Evolutionary conservation across 2,329 filamentous ascomycete genomes (phyloP).

Genomic region (Apiospora hydei): DNA sequence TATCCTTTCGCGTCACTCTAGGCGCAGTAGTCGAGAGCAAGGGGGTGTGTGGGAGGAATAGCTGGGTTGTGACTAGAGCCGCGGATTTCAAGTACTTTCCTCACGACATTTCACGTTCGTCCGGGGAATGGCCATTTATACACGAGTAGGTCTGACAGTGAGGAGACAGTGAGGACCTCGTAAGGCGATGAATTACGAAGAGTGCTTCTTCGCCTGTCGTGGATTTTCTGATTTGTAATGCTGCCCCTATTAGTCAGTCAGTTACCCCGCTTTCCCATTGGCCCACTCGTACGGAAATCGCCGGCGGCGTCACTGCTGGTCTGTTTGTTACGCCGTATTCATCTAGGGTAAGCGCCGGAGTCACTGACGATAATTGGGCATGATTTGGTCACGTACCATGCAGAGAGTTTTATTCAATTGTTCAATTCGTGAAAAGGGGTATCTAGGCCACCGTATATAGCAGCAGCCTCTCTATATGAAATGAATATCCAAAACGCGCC

Average conservation of each 20-base stretch:
- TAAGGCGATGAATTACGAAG: background rate
- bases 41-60: background rate
- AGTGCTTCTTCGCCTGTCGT: background rate
- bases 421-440: background rate
- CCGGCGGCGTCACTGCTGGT: background rate
- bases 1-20: background rate
- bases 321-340: background rate
- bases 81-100: background rate
- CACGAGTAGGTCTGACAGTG: no score
- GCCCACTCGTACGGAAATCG: background rate
- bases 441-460: background rate
- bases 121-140: background rate
- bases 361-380: background rate
- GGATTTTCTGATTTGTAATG: constrained; percentile 7
- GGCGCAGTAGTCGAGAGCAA: background rate
- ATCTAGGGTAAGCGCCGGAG: background rate
- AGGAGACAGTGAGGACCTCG: background rate
- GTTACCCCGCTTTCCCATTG: background rate
- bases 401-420: background rate
- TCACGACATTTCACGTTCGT: background rate
- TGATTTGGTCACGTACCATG: background rate
- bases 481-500: background rate
- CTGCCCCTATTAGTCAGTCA: constrained; percentile 4
- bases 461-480: background rate
- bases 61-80: background rate